These are phyloP conservation scores for Gaeumannomyces sp. DNA, from an alignment of 2,329 filamentous ascomycete species.

Conservation along the genomic window DNA sequence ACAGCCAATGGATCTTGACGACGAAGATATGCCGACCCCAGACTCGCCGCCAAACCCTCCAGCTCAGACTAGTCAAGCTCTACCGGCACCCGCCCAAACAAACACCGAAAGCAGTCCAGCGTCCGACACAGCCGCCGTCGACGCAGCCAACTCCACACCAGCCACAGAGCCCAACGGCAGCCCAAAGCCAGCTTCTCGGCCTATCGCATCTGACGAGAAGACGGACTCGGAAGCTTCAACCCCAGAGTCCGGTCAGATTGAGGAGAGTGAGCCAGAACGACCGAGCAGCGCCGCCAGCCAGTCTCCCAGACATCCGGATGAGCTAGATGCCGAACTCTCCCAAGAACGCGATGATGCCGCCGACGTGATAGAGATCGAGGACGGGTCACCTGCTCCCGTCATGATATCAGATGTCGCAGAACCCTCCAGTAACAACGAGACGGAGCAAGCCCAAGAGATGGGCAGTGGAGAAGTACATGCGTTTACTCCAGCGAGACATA, in stretches of 20 bases:
- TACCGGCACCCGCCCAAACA: background rate
- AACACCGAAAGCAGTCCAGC: background rate
- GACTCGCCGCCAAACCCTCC: background rate
- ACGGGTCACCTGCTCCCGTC: constrained; percentile 17
- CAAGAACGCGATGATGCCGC: constrained; percentile 10
- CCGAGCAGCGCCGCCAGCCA: background rate
- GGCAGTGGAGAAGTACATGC: constrained; percentile 36
- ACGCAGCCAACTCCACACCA: background rate
- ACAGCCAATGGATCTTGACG: background rate
- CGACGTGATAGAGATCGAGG: constrained; percentile 15
- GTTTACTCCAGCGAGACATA: constrained; percentile 17
- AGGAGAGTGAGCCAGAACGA: constrained; percentile 11
- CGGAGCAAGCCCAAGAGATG: constrained; percentile 22
- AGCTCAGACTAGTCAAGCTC: background rate
- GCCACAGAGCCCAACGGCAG: background rate
- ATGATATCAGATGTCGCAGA: constrained; percentile 26
- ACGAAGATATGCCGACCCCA: background rate
- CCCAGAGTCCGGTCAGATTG: constrained; percentile 6
- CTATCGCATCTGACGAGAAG: background rate
- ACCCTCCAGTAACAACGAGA: constrained; percentile 18
- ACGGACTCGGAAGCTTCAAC: background rate
- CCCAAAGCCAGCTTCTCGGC: background rate
- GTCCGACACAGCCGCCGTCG: background rate
- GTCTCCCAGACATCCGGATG: background rate
- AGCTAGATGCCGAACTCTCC: constrained; percentile 12